A percentile compares a stretch with the other conserved stretches of the same genome.
phyloP scores from a whole-genome alignment of 1,284 basidiomycete genomes.

The Serendipita sp. region DNA sequence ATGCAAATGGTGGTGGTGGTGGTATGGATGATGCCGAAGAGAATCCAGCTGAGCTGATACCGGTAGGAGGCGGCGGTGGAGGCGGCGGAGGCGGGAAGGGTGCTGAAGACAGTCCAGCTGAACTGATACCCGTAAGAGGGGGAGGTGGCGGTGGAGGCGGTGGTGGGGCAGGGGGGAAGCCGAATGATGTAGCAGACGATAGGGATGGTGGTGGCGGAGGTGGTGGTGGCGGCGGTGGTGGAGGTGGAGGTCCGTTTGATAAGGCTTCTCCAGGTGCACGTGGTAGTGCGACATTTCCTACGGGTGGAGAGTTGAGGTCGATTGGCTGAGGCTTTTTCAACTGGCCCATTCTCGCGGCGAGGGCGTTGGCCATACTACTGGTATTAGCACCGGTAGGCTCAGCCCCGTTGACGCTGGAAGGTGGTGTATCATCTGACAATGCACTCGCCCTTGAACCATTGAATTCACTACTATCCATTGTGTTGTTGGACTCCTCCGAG shows the following conservation, averaged over 20 bases:
- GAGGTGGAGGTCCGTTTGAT: conserved; percentile 13
- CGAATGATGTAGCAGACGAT: conserved; percentile 17
- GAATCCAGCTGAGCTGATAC: no score
- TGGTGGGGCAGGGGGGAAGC: conserved; percentile 28
- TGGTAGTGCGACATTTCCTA: background rate
- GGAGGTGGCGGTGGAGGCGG: conserved; percentile 25
- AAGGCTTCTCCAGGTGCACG: background rate
- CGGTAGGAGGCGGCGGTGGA: conserved; percentile 22
- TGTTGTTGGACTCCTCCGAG: background rate
- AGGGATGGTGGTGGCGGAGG: conserved; percentile 24
- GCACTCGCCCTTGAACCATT: background rate
- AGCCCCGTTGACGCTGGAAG: background rate
- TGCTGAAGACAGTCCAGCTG: conserved; percentile 17
- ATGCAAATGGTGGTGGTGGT: conserved; percentile 24
- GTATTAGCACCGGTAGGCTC: background rate
- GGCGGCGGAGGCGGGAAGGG: conserved; percentile 11
- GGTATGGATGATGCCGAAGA: conserved; percentile 14
- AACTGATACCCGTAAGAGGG: conserved; percentile 26
- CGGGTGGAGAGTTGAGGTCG: background rate
- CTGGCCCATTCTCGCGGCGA: background rate
- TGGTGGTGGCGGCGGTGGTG: conserved; percentile 13
- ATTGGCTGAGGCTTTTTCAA: background rate
- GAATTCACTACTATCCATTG: conserved; percentile 1
- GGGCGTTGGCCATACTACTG: background rate
- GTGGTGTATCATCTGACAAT: conserved; percentile 2